phyloP scores from a whole-genome alignment of 2,329 filamentous ascomycete species.

The Colletotrichum aenigma region DNA sequence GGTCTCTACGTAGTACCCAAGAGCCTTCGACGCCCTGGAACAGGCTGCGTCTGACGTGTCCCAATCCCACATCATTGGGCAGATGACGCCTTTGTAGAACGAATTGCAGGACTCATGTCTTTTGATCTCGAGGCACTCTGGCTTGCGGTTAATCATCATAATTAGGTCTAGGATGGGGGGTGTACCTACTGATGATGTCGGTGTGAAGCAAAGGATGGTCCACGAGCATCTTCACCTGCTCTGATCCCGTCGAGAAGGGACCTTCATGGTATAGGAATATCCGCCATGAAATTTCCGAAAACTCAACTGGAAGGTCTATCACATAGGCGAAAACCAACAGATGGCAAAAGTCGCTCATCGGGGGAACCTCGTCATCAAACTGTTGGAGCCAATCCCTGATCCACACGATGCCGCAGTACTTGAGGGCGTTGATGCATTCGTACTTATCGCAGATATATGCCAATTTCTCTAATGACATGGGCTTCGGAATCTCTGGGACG shows the following conservation, averaged over 20 bases:
- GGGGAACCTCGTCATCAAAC: slow-evolving; percentile 6
- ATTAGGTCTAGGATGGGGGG: not conserved
- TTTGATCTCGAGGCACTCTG: slow-evolving; percentile 12
- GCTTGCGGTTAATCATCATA: not conserved
- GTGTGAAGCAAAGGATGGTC: slow-evolving; percentile 20
- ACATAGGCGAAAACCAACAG: slow-evolving; percentile 22
- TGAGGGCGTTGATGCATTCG: slow-evolving; percentile 12
- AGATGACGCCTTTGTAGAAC: slow-evolving; percentile 15
- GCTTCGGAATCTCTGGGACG: slow-evolving; percentile 27
- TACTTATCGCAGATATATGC: slow-evolving; percentile 31
- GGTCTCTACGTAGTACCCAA: slow-evolving; percentile 15
- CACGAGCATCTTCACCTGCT: slow-evolving; percentile 4
- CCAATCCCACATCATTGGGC: slow-evolving; percentile 10
- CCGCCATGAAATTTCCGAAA: slow-evolving; percentile 19
- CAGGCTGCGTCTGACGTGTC: slow-evolving; percentile 3
- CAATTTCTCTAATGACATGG: slow-evolving; percentile 28
- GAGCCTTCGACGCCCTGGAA: slow-evolving; percentile 8
- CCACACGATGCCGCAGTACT: slow-evolving; percentile 21
- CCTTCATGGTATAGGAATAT: slow-evolving; percentile 21
- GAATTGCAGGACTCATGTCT: slow-evolving; percentile 16
- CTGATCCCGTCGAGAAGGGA: slow-evolving; percentile 6
- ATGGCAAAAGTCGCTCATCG: slow-evolving; percentile 19
- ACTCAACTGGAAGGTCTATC: slow-evolving; percentile 15
- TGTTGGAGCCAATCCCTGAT: slow-evolving; percentile 18
- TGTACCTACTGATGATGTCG: slow-evolving; percentile 12